Base-by-base conservation (phyloP, 2,329 filamentous ascomycete species). In the Ciborinia camelliae region DNA sequence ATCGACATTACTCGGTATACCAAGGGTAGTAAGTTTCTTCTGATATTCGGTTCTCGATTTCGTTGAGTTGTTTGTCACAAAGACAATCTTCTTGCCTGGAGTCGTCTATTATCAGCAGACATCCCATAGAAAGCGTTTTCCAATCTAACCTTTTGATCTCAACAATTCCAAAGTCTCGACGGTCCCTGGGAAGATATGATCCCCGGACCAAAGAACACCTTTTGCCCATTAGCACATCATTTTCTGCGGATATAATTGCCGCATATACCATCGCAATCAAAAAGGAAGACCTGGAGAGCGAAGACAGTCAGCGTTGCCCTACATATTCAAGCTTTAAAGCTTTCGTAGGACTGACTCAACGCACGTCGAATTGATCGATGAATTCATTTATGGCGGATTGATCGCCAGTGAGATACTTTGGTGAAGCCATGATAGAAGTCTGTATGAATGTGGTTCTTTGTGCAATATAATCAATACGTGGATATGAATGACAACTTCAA, bases 51-150 rank as follows among this genome's bases (percentile, higher is more conserved):
- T 81, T 64, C 95, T 90, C 14, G 94, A 97, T 77, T 99, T 99
- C 65, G 95, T 98, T 74, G 92, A 97, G 81, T 99, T 99, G 81
- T 99, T 99, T 48, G 95, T 99, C 61, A 99, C 95, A 75, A 99
- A 99, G 63, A 99, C 88, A 41, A 95, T 84, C 75, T 89, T 89
- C 78, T 99, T 99, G 75, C 91, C 93, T 95, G 62, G 35, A 43
- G 18, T 54, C 62, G 70, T 35, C 26, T 66, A 35, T 51, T 7
- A 35, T 58, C 18, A 58, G 45, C 8, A n/a, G 14, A 32, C 28
- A 12, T n/a, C 7, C 26, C 9, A 26, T 15, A 9, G 8, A 58
- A 7, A 10, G 18, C 7, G 9, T 26, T 58, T 18, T 9, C 23
- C 23, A 12, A 51, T 57, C 63, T n/a, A 28, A 73, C 92, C 92